Evolutionary conservation across 1,284 basidiomycete genomes (phyloP), one percentile per base, ranked within the genome.

Genomic region (Ceratorhiza oryzae-sativae): DNA sequence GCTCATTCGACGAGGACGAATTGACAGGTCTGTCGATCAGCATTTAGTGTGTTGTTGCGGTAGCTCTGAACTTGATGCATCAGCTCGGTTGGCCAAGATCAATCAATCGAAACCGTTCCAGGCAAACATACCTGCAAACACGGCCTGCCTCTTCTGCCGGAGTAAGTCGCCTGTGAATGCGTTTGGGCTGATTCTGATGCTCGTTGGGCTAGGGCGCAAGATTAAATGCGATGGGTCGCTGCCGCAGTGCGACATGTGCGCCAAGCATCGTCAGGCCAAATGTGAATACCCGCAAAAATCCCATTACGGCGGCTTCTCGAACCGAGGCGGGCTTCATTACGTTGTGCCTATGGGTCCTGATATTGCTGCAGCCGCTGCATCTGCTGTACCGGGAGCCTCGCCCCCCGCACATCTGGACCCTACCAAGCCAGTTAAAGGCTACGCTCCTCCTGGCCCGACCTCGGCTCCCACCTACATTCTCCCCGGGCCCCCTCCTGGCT

Each of bases 221-320:
- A 70, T 70, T 45, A 70, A 58, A 53, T 70, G 67, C 55, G 55
- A 59, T 23, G 67, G 67, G 12, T 58, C 67, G 1, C 25, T 70
- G 67, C 67, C 67, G n/a, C 67, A 70, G 46, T 70, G 67, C 34
- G 67, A 70, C 42, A 70, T 70, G 67, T 70, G 67, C 32, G 34
- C 45, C 18, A 59, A 59, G 42, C 53, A 70, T 32, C 67, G 53
- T 39, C 67, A 70, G 42, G 67, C 67, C 30, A 70, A 59, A 39
- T 70, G 67, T 55, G 67, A 70, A 36, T 70, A 70, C 12, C 67
- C 67, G 2, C 67, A 58, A 48, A 70, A 70, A 39, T 58, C 67
- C 34, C 55, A 70, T 42, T 70, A 70, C 36, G 67, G 67, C 10
- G 55, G 53, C 49, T 70, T 70, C 67, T 70, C 67, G 25, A 70